These are phyloP conservation scores for Plenodomus tracheiphilus DNA, from an alignment of 2,329 filamentous ascomycete species.

Conservation along the genomic window DNA sequence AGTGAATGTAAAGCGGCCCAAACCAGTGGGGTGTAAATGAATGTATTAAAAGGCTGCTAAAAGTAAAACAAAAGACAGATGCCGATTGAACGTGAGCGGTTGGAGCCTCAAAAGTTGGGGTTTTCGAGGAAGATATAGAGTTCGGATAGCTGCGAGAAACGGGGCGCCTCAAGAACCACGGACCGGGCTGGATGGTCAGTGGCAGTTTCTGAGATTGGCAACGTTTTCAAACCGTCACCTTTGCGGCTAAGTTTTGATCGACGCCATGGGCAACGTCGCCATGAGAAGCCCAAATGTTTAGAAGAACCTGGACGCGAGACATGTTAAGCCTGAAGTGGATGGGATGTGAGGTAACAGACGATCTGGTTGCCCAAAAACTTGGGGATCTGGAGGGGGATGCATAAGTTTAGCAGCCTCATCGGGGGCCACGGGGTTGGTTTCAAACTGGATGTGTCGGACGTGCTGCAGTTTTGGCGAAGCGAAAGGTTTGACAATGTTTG, in stretches of 20 bases:
- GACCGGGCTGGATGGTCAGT: slow-evolving; percentile 44
- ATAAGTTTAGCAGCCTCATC: slow-evolving; percentile 35
- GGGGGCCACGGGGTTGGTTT: slow-evolving; percentile 41
- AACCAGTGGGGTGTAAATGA: slow-evolving; percentile 58
- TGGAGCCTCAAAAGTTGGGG: slow-evolving; percentile 44
- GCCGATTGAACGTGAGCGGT: slow-evolving; percentile 45
- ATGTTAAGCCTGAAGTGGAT: slow-evolving; percentile 41
- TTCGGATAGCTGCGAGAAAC: slow-evolving; percentile 37
- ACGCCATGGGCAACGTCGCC: slow-evolving; percentile 34
- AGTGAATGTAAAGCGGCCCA: slow-evolving; percentile 58
- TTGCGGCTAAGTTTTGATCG: slow-evolving; percentile 43
- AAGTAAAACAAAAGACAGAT: slow-evolving; percentile 42
- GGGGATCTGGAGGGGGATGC: slow-evolving; percentile 28
- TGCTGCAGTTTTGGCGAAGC: slow-evolving; percentile 42
- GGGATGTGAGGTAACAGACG: slow-evolving; percentile 28
- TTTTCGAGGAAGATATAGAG: slow-evolving; percentile 41
- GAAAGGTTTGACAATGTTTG: slow-evolving; percentile 45
- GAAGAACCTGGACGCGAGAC: slow-evolving; percentile 45
- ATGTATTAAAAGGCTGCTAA: slow-evolving; percentile 50
- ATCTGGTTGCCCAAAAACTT: slow-evolving; percentile 28
- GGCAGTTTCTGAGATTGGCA: slow-evolving; percentile 45
- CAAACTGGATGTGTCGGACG: slow-evolving; percentile 44
- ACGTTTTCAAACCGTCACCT: slow-evolving; percentile 48
- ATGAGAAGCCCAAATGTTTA: slow-evolving; percentile 42
- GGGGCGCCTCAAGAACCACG: slow-evolving; percentile 25